Percentiles rank a stretch among this genome's conserved stretches.
These are phyloP conservation scores for Scedosporium boydii DNA, from an alignment of 2,329 filamentous ascomycete species.

Conservation along the genomic window DNA sequence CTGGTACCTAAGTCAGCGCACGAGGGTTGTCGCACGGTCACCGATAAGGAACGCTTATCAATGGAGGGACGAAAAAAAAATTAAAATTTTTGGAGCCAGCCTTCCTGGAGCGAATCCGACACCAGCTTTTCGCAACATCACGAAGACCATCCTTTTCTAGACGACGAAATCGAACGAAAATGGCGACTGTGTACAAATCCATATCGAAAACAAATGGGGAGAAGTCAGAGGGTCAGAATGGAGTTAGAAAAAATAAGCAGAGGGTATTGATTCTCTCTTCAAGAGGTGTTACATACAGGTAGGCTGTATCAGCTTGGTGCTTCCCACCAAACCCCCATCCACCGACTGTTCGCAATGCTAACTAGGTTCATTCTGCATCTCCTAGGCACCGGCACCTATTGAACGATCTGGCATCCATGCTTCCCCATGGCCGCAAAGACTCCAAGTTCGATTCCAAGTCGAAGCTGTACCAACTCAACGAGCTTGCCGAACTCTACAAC, in stretches of 20 bases:
- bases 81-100: neutral
- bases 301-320: constrained; percentile 14
- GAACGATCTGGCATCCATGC: constrained; percentile 76
- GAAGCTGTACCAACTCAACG: constrained; percentile 73
- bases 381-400: constrained; percentile 83
- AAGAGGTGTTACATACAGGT: constrained; percentile 84
- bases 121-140: neutral
- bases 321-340: neutral
- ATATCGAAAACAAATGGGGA: constrained; percentile 49
- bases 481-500: constrained; percentile 68
- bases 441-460: constrained; percentile 96
- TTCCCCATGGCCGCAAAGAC: constrained; percentile 89
- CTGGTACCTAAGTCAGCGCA: neutral
- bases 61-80: constrained; percentile 14
- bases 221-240: constrained; percentile 35
- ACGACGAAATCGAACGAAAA: constrained; percentile 19
- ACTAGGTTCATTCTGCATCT: neutral
- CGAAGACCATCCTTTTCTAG: neutral
- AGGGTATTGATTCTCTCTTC: constrained; percentile 86
- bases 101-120: neutral
- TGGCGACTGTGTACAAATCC: constrained; percentile 70
- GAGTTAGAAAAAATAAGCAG: constrained; percentile 55
- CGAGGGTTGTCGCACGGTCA: neutral
- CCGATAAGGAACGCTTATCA: constrained; percentile 23
- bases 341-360: neutral